Evolutionary conservation across 108 stramenopile genomes (phyloP).

Genomic region (Conticribra weissflogii): DNA sequence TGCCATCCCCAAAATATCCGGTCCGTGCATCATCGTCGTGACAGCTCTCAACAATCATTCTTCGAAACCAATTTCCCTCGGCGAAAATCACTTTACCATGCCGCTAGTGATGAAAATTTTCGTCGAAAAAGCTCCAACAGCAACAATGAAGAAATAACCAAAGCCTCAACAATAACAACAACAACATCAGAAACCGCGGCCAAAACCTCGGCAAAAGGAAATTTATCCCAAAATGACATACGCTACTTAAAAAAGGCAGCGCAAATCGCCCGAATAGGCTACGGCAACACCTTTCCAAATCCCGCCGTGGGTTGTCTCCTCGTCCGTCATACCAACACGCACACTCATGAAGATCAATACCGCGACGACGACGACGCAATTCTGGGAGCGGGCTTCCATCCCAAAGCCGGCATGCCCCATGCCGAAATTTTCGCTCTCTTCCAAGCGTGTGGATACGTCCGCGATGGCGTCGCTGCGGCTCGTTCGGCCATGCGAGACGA

Average conservation of each 20-base stretch:
- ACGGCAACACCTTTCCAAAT: conserved; percentile 86
- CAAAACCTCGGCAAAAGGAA: no score
- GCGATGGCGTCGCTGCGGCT: conserved; percentile 66
- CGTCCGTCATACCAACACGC: conserved; percentile 49
- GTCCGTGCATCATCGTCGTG: no score
- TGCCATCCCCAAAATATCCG: no score
- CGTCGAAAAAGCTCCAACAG: no score
- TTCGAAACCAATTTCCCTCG: no score
- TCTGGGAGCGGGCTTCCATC: conserved; percentile 87
- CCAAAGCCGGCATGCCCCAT: conserved; percentile 85
- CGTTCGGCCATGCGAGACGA: conserved; percentile 43
- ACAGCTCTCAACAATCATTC: no score
- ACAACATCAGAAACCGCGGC: no score
- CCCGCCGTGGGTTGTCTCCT: conserved; percentile 91
- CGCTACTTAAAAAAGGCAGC: conserved; percentile 54
- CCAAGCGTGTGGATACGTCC: conserved; percentile 71
- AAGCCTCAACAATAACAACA: no score
- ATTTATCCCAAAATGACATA: no score
- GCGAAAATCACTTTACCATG: no score
- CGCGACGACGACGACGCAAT: conserved; percentile 39
- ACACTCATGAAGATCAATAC: conserved; percentile 9
- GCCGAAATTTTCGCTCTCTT: conserved; percentile 90
- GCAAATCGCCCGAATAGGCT: conserved; percentile 53
- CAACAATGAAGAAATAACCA: no score
- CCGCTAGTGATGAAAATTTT: no score